phyloP scores from a whole-genome alignment of 495 filamentous ascomycete genomes.

The Darksidea phi region DNA sequence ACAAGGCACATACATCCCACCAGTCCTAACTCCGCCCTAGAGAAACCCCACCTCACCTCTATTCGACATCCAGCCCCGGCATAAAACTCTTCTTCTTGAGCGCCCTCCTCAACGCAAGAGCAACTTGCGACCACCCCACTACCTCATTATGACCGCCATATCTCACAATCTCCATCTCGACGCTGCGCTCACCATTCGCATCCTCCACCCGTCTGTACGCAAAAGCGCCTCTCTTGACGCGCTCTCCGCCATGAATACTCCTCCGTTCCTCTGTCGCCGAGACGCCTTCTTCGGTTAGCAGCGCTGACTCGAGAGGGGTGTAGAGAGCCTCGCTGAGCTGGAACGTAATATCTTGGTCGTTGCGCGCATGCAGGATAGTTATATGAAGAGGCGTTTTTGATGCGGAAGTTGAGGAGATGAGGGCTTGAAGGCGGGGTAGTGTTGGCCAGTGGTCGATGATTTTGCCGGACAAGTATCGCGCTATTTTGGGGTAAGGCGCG shows the following conservation, averaged over 20 bases:
- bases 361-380: slow-evolving; percentile 38
- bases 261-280: slow-evolving; percentile 34
- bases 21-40: no score
- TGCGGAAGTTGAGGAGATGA: slow-evolving; percentile 22
- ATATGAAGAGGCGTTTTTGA: slow-evolving; percentile 6
- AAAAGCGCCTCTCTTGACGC: slow-evolving; percentile 36
- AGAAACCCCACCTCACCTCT: background rate
- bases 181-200: slow-evolving; percentile 29
- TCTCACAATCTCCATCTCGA: slow-evolving; percentile 57
- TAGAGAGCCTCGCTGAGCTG: slow-evolving; percentile 39
- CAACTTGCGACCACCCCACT: slow-evolving; percentile 54
- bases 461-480: slow-evolving; percentile 48
- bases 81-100: slow-evolving; percentile 53
- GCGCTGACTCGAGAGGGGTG: slow-evolving; percentile 35
- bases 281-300: slow-evolving; percentile 45
- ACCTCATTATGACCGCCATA: slow-evolving; percentile 63
- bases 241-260: slow-evolving; percentile 37
- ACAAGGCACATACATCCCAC: no score
- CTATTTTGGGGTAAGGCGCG: slow-evolving; percentile 53
- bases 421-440: slow-evolving; percentile 45
- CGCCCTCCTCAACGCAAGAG: slow-evolving; percentile 62
- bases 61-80: slow-evolving; percentile 22
- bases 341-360: slow-evolving; percentile 42
- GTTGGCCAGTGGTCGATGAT: slow-evolving; percentile 61
- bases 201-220: slow-evolving; percentile 30